These are phyloP conservation scores for Pestalotiopsis sp. DNA, from an alignment of 2,329 filamentous ascomycete species.

Conservation along the genomic window DNA sequence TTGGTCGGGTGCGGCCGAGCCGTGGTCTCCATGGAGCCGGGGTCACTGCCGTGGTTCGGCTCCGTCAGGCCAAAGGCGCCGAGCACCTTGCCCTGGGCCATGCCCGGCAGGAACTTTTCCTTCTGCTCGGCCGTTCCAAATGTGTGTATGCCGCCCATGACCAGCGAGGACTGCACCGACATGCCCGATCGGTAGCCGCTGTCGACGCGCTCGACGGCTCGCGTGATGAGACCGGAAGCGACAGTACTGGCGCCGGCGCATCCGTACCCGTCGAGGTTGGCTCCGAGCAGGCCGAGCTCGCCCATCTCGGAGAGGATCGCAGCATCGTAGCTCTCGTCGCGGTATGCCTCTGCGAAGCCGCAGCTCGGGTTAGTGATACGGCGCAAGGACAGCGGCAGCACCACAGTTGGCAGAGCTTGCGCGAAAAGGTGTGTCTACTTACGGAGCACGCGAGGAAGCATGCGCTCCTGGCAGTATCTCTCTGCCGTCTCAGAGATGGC, in stretches of 20 bases:
- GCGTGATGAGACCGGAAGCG: slow-evolving; percentile 85
- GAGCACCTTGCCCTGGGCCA: slow-evolving; percentile 81
- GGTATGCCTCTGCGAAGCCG: slow-evolving; percentile 57
- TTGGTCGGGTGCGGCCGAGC: slow-evolving; percentile 85
- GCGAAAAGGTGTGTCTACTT: slow-evolving; percentile 33
- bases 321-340: slow-evolving; percentile 83
- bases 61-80: slow-evolving; percentile 91
- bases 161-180: slow-evolving; percentile 91
- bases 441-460: slow-evolving; percentile 87
- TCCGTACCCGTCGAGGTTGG: slow-evolving; percentile 84
- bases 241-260: slow-evolving; percentile 88
- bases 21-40: slow-evolving; percentile 85
- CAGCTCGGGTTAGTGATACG: slow-evolving; percentile 10
- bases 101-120: slow-evolving; percentile 75
- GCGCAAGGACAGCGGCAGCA: neutral
- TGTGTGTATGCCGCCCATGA: slow-evolving; percentile 89
- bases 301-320: slow-evolving; percentile 92
- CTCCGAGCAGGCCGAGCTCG: slow-evolving; percentile 83
- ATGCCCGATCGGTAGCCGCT: slow-evolving; percentile 91
- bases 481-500: slow-evolving; percentile 90
- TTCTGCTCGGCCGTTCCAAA: slow-evolving; percentile 88
- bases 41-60: slow-evolving; percentile 91
- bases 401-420: neutral
- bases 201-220: slow-evolving; percentile 88
- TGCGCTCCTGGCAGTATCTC: slow-evolving; percentile 88